Conservation (phyloP, 148 eudicot species). For the Chenopodium album region DNA sequence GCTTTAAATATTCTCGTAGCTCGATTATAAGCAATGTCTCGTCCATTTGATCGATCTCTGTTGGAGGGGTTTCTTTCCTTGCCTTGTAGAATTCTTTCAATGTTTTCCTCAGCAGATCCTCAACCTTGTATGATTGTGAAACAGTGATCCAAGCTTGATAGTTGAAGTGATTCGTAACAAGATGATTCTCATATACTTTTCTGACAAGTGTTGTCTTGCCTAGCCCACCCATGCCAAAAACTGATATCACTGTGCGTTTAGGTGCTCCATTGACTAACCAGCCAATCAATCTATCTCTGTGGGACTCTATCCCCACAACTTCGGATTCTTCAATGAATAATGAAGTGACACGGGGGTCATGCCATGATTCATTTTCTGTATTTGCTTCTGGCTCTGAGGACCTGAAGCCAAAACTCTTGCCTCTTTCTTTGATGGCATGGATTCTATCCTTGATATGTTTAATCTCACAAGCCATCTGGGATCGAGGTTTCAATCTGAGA, state of each 20-base stretch:
- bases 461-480: not conserved
- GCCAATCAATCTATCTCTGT: slow-evolving; percentile 3
- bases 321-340: slow-evolving; percentile 17
- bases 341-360: slow-evolving; percentile 2
- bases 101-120: not conserved
- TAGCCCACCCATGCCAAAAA: slow-evolving; percentile 22
- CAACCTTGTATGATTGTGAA: slow-evolving; percentile 7
- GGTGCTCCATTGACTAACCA: slow-evolving; percentile 15
- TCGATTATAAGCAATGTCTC: not conserved
- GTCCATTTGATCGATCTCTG: slow-evolving; percentile 1
- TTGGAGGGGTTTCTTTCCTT: slow-evolving; percentile 11
- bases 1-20: slow-evolving; percentile 4
- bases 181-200: not conserved
- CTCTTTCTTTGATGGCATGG: slow-evolving; percentile 12
- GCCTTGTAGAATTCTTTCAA: slow-evolving; percentile 13
- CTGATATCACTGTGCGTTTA: not conserved
- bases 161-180: not conserved
- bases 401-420: not conserved
- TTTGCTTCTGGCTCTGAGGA: not conserved
- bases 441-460: not conserved
- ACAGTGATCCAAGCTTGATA: slow-evolving; percentile 14
- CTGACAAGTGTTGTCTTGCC: slow-evolving; percentile 15
- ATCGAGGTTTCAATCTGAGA: not conserved
- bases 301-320: slow-evolving; percentile 15
- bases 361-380: not conserved